Percentiles rank a stretch among this genome's conserved stretches.
Evolutionary conservation across 2,329 filamentous ascomycete species (phyloP).

Genomic region (Balansia obtecta): DNA sequence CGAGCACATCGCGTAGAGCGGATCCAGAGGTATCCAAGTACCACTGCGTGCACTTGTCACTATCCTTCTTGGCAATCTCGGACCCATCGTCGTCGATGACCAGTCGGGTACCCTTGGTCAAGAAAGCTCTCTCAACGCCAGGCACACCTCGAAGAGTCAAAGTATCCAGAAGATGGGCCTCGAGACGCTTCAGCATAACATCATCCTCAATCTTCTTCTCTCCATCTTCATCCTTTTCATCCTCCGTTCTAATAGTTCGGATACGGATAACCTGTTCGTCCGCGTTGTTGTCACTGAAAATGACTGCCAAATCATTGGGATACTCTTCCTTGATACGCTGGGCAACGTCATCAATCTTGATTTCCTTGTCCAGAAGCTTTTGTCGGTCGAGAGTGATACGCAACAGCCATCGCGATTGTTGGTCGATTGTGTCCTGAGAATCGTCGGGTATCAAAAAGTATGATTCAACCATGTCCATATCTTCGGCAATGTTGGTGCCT

Average conservation of each 20-base stretch:
- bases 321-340: slow-evolving; percentile 83
- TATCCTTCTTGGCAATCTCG: slow-evolving; percentile 60
- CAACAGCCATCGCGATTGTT: slow-evolving; percentile 89
- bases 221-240: slow-evolving; percentile 59
- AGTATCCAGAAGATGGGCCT: slow-evolving; percentile 82
- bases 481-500: slow-evolving; percentile 72
- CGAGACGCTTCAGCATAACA: slow-evolving; percentile 81
- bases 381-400: slow-evolving; percentile 88
- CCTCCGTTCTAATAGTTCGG: slow-evolving; percentile 59
- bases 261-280: slow-evolving; percentile 91
- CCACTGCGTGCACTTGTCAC: slow-evolving; percentile 76
- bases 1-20: slow-evolving; percentile 69
- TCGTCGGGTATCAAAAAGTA: slow-evolving; percentile 93
- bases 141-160: slow-evolving; percentile 82
- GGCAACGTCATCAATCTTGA: slow-evolving; percentile 86
- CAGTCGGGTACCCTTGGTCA: slow-evolving; percentile 67
- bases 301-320: slow-evolving; percentile 71
- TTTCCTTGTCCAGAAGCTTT: slow-evolving; percentile 87
- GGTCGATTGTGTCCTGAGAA: slow-evolving; percentile 43
- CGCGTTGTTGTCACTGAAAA: slow-evolving; percentile 97
- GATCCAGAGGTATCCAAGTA: slow-evolving; percentile 92
- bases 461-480: slow-evolving; percentile 89
- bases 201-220: slow-evolving; percentile 63
- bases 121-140: slow-evolving; percentile 83
- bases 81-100: slow-evolving; percentile 57